Base-by-base conservation (phyloP, 495 filamentous ascomycete genomes). In the Usnea hakonensis region DNA sequence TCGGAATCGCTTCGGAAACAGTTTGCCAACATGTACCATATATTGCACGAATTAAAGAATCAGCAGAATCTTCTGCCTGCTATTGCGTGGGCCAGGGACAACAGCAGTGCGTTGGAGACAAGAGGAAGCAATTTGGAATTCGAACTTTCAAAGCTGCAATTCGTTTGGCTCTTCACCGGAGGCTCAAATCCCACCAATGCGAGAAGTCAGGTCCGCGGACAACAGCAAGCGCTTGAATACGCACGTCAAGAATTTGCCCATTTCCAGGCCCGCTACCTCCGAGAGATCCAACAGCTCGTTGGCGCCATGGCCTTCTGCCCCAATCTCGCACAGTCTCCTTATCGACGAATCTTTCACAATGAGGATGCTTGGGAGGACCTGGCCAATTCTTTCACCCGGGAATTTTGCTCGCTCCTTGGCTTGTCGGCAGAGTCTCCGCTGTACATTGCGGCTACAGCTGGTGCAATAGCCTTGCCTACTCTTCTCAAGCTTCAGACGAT, bases 111-210 rank as follows among this genome's bases (percentile, higher is more conserved):
- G 28, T 78, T 99, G 30, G 91, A 96, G 66, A 80, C 81, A 2
- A 81, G 94, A 44, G 95, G 93, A 5, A 92, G 88, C 65, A 96
- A 95, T 65, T 83, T 99, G 3, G 93, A 97, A 70, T 99, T 96
- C 57, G 93, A 99, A 55, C 85, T 99, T 5, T 87, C 84, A 73
- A 86, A 88, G 41, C 76, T 97, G 30, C 88, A 95, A 63, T 97
- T 88, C 68, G 80, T 97, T 46, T 90, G 86, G 84, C 81, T 95
- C 0, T 97, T 87, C 78, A 77, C 72, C 32, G 79, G 81, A 28
- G 74, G 73, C 30, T 71, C 70, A 8, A 62, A 57, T 19, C 46
- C 65, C n/a, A 69, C 43, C 65, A 67, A 30, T 46, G 72, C 36
- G 61, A 61, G 9, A 66, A 69, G 33, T 56, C 41, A 36, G 26